These are phyloP conservation scores for Microsporum ferrugineum DNA, from an alignment of 2,329 filamentous ascomycete species.

Conservation along the genomic window DNA sequence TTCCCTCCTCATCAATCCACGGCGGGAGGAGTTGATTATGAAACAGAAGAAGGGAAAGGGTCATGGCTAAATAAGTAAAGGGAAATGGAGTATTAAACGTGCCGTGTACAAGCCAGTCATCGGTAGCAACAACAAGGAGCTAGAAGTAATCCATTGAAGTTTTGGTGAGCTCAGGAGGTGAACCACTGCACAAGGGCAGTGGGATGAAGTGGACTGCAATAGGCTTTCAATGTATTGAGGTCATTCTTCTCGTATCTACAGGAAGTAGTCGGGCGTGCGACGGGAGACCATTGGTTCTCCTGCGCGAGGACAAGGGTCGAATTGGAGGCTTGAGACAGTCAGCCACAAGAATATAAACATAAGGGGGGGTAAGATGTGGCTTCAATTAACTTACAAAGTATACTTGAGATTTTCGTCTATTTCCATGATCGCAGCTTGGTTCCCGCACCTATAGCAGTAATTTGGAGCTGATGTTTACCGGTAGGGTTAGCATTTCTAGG, in stretches of 20 bases:
- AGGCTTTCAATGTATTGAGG: neutral
- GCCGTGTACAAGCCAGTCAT: neutral
- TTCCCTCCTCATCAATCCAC: neutral
- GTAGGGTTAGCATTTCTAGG: neutral
- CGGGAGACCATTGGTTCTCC: conserved; percentile 98
- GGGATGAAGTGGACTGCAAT: neutral
- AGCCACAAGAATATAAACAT: neutral
- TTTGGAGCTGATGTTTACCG: conserved; percentile 51
- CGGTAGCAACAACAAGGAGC: neutral
- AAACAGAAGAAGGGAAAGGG: neutral
- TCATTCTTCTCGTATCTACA: conserved; percentile 43
- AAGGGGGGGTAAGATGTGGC: neutral
- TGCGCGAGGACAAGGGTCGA: conserved; percentile 92
- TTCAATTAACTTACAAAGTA: conserved; percentile 66
- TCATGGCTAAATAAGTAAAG: too few species aligned
- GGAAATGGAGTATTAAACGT: neutral
- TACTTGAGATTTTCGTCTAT: conserved; percentile 99
- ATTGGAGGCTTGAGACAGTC: conserved; percentile 64
- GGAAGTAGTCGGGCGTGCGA: conserved; percentile 96
- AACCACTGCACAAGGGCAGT: neutral
- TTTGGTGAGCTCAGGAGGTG: neutral
- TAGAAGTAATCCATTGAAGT: neutral
- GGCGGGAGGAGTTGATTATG: neutral
- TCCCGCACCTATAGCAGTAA: conserved; percentile 97
- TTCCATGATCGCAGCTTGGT: conserved; percentile 99